These are phyloP conservation scores for Nakazawaea wickerhamii DNA, from an alignment of 805 yeast genomes.

Conservation along the genomic window DNA sequence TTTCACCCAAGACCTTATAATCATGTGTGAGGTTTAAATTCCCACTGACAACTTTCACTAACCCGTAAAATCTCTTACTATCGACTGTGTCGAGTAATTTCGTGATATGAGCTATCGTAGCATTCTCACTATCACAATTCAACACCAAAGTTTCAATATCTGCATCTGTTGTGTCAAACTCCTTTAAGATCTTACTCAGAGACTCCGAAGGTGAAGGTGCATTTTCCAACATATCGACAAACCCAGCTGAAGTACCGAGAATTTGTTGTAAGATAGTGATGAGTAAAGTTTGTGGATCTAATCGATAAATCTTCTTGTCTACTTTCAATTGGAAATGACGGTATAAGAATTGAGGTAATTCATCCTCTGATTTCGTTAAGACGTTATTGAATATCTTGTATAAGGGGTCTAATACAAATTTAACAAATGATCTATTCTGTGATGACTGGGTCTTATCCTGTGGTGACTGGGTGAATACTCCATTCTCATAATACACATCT, in stretches of 20 bases:
- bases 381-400: conserved; percentile 68
- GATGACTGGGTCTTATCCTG: conserved; percentile 20
- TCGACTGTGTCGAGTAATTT: conserved; percentile 55
- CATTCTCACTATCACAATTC: conserved; percentile 33
- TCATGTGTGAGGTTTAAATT: conserved; percentile 39
- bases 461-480: conserved; percentile 29
- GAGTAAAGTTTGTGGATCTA: conserved; percentile 58
- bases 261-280: conserved; percentile 46
- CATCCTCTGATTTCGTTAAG: conserved; percentile 43
- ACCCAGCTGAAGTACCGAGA: conserved; percentile 47
- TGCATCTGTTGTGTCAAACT: conserved; percentile 17
- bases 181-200: conserved; percentile 17
- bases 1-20: conserved; percentile 54
- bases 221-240: conserved; percentile 44
- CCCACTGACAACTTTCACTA: conserved; percentile 64
- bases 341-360: conserved; percentile 39
- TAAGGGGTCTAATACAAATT: conserved; percentile 70
- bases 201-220: conserved; percentile 33
- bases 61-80: conserved; percentile 45
- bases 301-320: conserved; percentile 32
- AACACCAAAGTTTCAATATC: conserved; percentile 19
- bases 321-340: conserved; percentile 42
- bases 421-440: conserved; percentile 43
- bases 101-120: conserved; percentile 47
- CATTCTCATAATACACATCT: conserved; percentile 43